Conservation (phyloP, 176 grass and related monocot species). For the Chloris gayana region DNA sequence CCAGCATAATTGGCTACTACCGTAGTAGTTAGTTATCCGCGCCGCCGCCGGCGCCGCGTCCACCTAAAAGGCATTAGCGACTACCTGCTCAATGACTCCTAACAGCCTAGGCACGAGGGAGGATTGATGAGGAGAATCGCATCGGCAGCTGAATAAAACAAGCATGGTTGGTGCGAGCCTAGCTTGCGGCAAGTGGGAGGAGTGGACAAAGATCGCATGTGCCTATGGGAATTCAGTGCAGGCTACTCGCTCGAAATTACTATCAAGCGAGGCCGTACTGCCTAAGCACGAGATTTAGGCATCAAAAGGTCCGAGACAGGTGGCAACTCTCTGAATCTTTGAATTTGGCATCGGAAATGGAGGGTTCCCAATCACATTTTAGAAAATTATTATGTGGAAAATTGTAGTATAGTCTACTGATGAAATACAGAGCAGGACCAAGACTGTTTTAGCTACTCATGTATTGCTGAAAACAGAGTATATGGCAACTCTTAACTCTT, state of each 20-base stretch:
- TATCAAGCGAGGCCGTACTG: slow-evolving; percentile 17
- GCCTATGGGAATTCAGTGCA: slow-evolving; percentile 15
- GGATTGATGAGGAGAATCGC: not conserved
- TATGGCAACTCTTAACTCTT: no score
- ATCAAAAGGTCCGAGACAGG: not conserved
- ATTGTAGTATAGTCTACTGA: not conserved
- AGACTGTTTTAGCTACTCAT: not conserved
- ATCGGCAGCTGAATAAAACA: slow-evolving; percentile 26
- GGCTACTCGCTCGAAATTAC: no score
- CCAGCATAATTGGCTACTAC: not conserved
- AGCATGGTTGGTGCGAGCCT: not conserved
- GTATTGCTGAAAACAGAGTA: not conserved
- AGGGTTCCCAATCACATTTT: not conserved
- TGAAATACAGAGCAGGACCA: not conserved
- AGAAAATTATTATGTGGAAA: not conserved
- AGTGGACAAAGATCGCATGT: slow-evolving; percentile 36
- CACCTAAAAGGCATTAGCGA: not conserved
- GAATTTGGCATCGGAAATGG: not conserved
- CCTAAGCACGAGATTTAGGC: not conserved
- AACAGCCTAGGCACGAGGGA: not conserved
- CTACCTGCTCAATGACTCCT: not conserved
- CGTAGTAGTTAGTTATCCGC: not conserved
- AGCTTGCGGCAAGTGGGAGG: slow-evolving; percentile 13
- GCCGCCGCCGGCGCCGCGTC: not conserved
- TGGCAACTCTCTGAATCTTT: not conserved